Evolutionary conservation across 495 filamentous ascomycete genomes (phyloP), one percentile per base, ranked within the genome.

Genomic region (Hamigera avellanea): DNA sequence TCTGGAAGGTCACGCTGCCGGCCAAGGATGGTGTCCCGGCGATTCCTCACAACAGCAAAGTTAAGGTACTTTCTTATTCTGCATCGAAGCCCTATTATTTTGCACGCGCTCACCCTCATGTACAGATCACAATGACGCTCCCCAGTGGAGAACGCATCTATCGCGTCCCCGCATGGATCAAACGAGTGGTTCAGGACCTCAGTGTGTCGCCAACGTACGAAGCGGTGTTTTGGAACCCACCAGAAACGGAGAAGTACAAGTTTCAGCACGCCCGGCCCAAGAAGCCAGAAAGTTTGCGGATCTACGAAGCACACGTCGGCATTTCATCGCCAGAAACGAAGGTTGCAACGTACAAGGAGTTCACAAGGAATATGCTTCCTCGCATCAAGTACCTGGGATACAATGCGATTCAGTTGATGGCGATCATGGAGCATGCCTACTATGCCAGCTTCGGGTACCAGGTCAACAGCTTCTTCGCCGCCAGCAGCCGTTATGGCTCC

Each of bases 391-490:
- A 75, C 48, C 69, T 95, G 37, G 91, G 89, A 37, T 98, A 98
- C 64, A 95, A 98, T 63, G 81, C 88, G 27, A 95, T 98, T 47
- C 91, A 98, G 58, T 69, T 98, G 45, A 98, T 98, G 91, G 91
- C 91, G 27, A 72, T 98, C 48, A 96, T 96, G 86, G 91, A 98
- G 56, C 91, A 98, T 62, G 89, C 91, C 18, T 98, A 98, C 66
- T 98, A 98, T 59, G 91, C 91, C 44, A 95, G 89, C 48, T 98
- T 98, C 50, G 91, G 91, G 23, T 98, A 98, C 59, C 91, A 98
- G 54, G 76, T 98, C 48, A 96, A 95, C 60, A 95, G 81, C 62
- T 96, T 98, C 71, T 98, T 96, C 52, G 93, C 91, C 26, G 89
- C 87, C 1, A 95, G 88, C 56, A 95, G 88, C 57, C 78, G 91